These are phyloP conservation scores for Dictyophora rubrovolvata DNA, from an alignment of 768 basidiomycete genomes.

Conservation along the genomic window DNA sequence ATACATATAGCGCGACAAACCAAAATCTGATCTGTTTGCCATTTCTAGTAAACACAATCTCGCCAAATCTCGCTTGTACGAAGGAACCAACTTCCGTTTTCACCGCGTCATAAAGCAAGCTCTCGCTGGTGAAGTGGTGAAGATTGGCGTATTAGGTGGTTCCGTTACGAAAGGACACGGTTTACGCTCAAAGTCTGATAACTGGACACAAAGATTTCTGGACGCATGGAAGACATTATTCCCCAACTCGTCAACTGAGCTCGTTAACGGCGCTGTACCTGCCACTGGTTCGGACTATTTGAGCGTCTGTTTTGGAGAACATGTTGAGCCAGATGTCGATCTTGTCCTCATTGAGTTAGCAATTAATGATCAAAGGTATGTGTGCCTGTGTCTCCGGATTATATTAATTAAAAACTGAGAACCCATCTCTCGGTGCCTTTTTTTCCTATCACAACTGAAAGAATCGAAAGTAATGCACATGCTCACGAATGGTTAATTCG, in stretches of 20 bases:
- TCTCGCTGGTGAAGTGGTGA: slow-evolving; percentile 25
- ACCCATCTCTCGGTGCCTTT: slow-evolving; percentile 9
- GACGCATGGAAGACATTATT: not conserved
- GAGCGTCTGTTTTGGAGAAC: slow-evolving; percentile 23
- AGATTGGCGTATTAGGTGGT: slow-evolving; percentile 27
- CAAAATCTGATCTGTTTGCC: not conserved
- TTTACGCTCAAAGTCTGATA: not conserved
- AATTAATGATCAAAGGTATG: slow-evolving; percentile 19
- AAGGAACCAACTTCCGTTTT: slow-evolving; percentile 26
- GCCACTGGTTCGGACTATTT: slow-evolving; percentile 23
- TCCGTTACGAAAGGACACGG: slow-evolving; percentile 11
- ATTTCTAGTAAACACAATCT: not conserved
- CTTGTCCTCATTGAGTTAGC: slow-evolving; percentile 23
- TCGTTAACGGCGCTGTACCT: slow-evolving; percentile 4
- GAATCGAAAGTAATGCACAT: slow-evolving; percentile 11
- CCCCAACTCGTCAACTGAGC: not conserved
- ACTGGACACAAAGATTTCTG: not conserved
- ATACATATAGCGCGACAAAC: too few relatives aligned
- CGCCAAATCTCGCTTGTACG: slow-evolving; percentile 20
- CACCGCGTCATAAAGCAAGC: slow-evolving; percentile 28
- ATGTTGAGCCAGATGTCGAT: slow-evolving; percentile 20
- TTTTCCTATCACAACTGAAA: not conserved
- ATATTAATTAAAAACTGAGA: too few relatives aligned
- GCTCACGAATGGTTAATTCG: slow-evolving; percentile 26
- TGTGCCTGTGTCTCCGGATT: not conserved